A percentile compares a stretch with the other conserved stretches of the same genome.
phyloP scores from a whole-genome alignment of 306 rosid genomes.

The Vigna reflexopilosa region DNA sequence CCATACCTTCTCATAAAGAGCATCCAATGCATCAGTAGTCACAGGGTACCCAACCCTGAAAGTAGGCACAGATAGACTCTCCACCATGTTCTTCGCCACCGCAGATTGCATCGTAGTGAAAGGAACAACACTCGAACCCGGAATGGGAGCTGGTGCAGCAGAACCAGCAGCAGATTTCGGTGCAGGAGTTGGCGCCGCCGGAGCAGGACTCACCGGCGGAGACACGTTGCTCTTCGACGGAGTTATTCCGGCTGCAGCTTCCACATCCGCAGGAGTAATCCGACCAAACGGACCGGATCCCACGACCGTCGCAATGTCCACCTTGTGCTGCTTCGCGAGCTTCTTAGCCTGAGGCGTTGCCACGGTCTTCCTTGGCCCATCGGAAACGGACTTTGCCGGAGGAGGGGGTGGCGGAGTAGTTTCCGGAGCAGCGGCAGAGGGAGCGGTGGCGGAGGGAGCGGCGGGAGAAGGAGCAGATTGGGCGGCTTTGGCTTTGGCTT shows the following conservation, averaged over 20 bases:
- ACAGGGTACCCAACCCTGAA: conserved; percentile 89
- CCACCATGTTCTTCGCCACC: conserved; percentile 87
- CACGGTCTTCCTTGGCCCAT: conserved; percentile 62
- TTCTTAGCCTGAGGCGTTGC: conserved; percentile 85
- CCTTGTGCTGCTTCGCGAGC: conserved; percentile 87
- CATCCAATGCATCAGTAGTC: conserved; percentile 74
- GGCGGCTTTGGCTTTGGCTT: conserved; percentile 75
- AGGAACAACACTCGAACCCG: conserved; percentile 76
- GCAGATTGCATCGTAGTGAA: conserved; percentile 89
- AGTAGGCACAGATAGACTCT: conserved; percentile 81
- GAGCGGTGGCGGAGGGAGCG: neutral
- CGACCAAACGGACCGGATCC: conserved; percentile 80
- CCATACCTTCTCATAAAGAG: conserved; percentile 70
- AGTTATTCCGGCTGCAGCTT: conserved; percentile 70
- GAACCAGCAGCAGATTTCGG: conserved; percentile 48
- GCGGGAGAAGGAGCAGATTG: conserved; percentile 44
- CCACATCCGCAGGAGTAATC: conserved; percentile 76
- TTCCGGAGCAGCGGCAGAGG: conserved; percentile 56
- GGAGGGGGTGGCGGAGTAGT: conserved; percentile 58
- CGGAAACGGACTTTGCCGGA: conserved; percentile 43
- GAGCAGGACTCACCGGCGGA: conserved; percentile 41
- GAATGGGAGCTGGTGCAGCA: conserved; percentile 55
- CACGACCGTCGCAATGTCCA: conserved; percentile 61
- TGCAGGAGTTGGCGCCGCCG: conserved; percentile 39
- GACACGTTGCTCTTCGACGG: conserved; percentile 58